Base-by-base conservation (phyloP, 352 stramenopile species). In the Phytophthora crassamura region DNA sequence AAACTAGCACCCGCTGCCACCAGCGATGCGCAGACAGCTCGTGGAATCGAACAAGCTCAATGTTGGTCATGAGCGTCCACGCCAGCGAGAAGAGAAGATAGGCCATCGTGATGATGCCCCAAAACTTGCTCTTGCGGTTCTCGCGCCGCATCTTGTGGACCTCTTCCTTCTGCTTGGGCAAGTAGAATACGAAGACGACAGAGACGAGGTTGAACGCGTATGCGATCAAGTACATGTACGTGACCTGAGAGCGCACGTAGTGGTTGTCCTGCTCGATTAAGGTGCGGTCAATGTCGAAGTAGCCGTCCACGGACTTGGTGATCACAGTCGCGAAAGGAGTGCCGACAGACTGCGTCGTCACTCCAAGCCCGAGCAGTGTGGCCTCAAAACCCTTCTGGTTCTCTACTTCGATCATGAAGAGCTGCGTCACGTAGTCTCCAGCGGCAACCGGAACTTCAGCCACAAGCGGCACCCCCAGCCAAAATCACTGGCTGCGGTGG, bases 61-160 rank as follows among this genome's bases (percentile, higher is more conserved):
- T 57, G 53, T 89, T 89, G 22, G 77, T 88, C 74, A 82, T 86
- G 18, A 89, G 43, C 4, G 74, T 78, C 78, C 78, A 89, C 3
- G 36, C 33, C 16, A 86, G 49, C 5, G 74, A 67, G 28, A 88
- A 84, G 6, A 58, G 34, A 4, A 86, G 42, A 32, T 78, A 72
- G 10, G 20, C 18, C 16, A 78, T 57, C 0, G 75, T 80, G n/a
- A 78, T 12, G 1, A 58, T 67, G 28, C 74, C 77, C 35, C 67
- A 50, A 16, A 73, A 42, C 48, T 78, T 76, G 66, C 62, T 86
- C 38, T 66, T 75, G 48, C 55, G 57, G 45, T 76, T 74, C 18
- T 69, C 58, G 7, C 48, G 52, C 51, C 82, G 65, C 33, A 88
- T 67, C 28, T 51, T 22, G 14, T 74, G 78, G 7, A 75, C 41